Percentiles rank a stretch among this genome's conserved stretches.
phyloP scores from a whole-genome alignment of 148 eudicot species.

The Amaranthus palmeri region DNA sequence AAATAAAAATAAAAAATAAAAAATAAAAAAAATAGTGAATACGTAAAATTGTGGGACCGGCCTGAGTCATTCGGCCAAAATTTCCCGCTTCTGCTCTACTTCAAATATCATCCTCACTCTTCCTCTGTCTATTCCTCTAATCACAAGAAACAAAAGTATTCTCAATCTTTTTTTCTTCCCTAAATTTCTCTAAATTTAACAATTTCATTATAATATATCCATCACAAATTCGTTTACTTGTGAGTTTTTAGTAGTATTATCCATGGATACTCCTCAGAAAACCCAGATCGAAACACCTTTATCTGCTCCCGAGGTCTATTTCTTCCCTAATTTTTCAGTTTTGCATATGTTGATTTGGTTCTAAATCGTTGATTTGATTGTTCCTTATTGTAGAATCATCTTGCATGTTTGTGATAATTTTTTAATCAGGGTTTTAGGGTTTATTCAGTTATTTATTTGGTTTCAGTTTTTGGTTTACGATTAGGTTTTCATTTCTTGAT shows the following conservation, averaged over 20 bases:
- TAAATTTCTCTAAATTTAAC: background rate
- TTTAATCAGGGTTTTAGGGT: background rate
- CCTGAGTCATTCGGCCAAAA: no score
- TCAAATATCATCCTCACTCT: no score
- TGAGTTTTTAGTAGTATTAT: background rate
- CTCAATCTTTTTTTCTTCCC: no score
- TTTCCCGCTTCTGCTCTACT: no score
- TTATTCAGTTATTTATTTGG: background rate
- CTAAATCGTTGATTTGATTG: background rate
- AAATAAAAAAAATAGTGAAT: no score
- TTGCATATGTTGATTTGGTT: background rate
- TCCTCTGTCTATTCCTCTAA: no score
- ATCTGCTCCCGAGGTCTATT: constrained; percentile 49
- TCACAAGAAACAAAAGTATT: no score
- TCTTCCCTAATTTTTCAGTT: background rate
- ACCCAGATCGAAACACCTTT: constrained; percentile 50
- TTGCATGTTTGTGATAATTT: no score
- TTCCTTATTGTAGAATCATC: background rate
- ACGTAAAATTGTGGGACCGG: no score
- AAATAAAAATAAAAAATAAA: no score
- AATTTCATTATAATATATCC: background rate
- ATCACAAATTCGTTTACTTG: background rate
- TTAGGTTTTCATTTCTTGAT: background rate
- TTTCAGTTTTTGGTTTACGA: background rate
- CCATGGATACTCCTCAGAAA: constrained; percentile 63